A percentile compares a stretch with the other conserved stretches of the same genome.
These are phyloP conservation scores for Scutellaria minor DNA, from an alignment of 257 asterid genomes.

Conservation along the genomic window DNA sequence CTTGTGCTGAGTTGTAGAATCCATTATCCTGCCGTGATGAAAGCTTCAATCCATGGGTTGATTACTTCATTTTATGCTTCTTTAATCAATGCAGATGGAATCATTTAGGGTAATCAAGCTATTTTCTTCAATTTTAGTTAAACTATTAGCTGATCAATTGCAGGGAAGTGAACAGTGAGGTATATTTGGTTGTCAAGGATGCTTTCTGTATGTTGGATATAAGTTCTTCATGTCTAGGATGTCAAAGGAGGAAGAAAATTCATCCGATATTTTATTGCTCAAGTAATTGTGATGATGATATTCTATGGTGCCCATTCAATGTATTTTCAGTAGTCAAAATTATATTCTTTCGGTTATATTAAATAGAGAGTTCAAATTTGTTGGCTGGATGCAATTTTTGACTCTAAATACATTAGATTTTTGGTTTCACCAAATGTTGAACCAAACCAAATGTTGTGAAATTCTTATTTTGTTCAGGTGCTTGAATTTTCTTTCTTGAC, in stretches of 20 bases:
- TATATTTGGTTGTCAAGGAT: background rate
- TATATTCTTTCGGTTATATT: background rate
- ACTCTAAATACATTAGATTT: background rate
- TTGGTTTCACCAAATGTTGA: background rate
- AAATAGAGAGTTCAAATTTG: constrained; percentile 1
- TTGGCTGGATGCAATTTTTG: background rate
- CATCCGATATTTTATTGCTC: background rate
- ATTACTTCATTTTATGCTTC: too few species aligned
- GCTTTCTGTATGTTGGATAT: background rate
- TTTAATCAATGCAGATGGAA: too few species aligned
- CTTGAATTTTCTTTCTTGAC: constrained; percentile 9
- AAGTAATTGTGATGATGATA: background rate
- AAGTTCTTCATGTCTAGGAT: background rate
- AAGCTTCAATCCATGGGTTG: too few species aligned
- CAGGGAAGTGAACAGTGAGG: too few species aligned
- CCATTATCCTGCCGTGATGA: too few species aligned
- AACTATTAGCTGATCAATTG: too few species aligned
- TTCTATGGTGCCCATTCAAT: background rate
- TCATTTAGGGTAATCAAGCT: too few species aligned
- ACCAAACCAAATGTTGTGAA: background rate
- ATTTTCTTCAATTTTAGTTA: too few species aligned
- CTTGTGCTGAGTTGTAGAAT: too few species aligned
- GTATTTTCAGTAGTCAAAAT: constrained; percentile 1
- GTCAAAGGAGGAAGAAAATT: constrained; percentile 4
- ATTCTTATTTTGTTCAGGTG: constrained; percentile 4